Conservation (phyloP, 495 filamentous ascomycete genomes). For the Tetracladium marchalianum region DNA sequence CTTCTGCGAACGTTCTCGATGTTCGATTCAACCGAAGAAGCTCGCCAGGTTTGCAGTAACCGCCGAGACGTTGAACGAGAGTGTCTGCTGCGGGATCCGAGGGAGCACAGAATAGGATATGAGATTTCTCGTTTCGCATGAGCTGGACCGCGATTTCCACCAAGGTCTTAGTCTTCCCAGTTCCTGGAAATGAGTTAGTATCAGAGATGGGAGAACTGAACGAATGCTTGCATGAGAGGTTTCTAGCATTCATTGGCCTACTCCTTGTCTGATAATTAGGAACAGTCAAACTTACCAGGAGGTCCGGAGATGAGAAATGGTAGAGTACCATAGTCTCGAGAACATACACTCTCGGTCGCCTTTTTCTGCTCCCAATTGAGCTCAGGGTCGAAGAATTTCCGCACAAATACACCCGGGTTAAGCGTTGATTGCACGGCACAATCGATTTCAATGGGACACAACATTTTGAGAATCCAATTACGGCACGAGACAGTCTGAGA, state of each 20-base stretch:
- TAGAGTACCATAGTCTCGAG: slow-evolving; percentile 34
- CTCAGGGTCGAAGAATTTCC: slow-evolving; percentile 27
- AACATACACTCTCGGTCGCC: slow-evolving; percentile 33
- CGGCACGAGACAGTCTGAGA: not conserved
- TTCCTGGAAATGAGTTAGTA: slow-evolving; percentile 20
- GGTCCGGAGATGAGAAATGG: slow-evolving; percentile 45
- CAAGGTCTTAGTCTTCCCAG: slow-evolving; percentile 46
- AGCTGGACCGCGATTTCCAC: slow-evolving; percentile 37
- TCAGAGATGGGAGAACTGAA: too few relatives aligned
- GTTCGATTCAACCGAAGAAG: slow-evolving; percentile 40
- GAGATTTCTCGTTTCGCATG: slow-evolving; percentile 18
- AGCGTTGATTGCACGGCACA: slow-evolving; percentile 29
- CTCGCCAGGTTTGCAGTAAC: slow-evolving; percentile 27
- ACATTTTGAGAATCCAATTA: slow-evolving; percentile 36
- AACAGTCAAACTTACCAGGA: slow-evolving; percentile 15
- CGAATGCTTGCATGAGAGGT: too few relatives aligned
- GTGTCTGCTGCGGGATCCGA: slow-evolving; percentile 47
- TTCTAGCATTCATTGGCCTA: too few relatives aligned
- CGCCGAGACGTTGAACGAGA: slow-evolving; percentile 34
- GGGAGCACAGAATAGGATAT: slow-evolving; percentile 45
- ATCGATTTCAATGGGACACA: slow-evolving; percentile 35
- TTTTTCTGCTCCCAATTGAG: slow-evolving; percentile 44
- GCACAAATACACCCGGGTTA: slow-evolving; percentile 21
- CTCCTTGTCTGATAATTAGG: too few relatives aligned
- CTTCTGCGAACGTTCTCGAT: slow-evolving; percentile 37